Conservation (phyloP, 169 alveolate species). For the Perkinsus chesapeaki region DNA sequence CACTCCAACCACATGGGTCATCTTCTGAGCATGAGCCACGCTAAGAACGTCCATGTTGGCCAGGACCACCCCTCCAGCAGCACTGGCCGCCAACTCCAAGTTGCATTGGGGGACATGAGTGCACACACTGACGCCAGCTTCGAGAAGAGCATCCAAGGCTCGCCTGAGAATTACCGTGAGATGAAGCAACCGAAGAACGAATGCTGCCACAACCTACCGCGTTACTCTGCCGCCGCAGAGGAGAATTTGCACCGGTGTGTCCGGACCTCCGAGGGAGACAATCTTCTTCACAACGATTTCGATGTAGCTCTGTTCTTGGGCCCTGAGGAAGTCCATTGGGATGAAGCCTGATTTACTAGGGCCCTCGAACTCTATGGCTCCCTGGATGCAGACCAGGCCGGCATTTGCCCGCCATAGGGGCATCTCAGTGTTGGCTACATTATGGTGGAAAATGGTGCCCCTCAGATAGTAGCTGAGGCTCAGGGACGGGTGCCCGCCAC, state of each 20-base stretch:
- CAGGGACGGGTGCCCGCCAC: background rate
- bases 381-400: background rate
- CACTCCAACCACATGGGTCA: background rate
- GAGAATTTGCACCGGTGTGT: background rate
- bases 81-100: background rate
- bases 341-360: background rate
- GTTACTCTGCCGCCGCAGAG: background rate
- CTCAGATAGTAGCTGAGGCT: background rate
- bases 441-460: background rate
- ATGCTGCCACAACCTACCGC: background rate
- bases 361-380: background rate
- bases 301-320: background rate
- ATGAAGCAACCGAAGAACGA: background rate
- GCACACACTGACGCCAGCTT: background rate
- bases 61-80: background rate
- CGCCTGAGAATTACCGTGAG: background rate
- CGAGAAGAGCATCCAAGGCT: background rate
- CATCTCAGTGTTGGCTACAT: background rate
- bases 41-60: background rate
- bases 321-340: background rate
- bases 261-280: background rate
- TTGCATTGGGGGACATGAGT: background rate
- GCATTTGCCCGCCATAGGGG: background rate
- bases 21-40: background rate
- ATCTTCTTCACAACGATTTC: background rate